phyloP scores from a whole-genome alignment of 176 grass and related monocot genomes.

The Oryza punctata region DNA sequence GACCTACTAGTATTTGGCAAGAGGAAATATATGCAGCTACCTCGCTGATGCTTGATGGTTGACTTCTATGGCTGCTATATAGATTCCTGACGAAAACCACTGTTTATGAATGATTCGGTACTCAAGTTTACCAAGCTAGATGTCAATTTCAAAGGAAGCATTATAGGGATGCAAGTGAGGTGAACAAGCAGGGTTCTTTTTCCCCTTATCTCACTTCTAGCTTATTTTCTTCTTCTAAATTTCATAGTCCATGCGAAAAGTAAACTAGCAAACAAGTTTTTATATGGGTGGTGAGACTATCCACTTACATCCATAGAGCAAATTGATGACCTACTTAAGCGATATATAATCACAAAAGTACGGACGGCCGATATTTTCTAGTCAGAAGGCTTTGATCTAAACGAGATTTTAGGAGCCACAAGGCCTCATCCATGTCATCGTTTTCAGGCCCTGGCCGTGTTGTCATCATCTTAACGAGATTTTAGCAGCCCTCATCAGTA shows the following conservation, averaged over 20 bases:
- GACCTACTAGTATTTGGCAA: not conserved
- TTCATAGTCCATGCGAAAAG: no score
- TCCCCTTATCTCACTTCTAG: no score
- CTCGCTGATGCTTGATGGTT: not conserved
- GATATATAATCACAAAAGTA: not conserved
- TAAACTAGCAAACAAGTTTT: no score
- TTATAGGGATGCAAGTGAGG: no score
- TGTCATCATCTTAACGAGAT: not conserved
- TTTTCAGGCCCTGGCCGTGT: not conserved
- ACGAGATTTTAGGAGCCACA: not conserved
- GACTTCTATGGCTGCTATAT: not conserved
- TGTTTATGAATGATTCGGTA: no score
- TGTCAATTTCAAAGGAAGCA: no score
- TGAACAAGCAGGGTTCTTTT: no score
- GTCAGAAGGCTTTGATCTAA: not conserved
- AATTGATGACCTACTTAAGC: not conserved
- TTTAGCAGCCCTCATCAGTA: not conserved
- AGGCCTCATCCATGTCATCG: not conserved
- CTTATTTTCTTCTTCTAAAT: no score
- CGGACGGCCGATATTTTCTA: no score
- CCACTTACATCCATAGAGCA: not conserved
- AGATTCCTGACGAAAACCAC: not conserved
- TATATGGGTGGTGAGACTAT: no score
- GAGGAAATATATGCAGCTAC: not conserved
- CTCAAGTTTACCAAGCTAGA: no score